phyloP scores from a whole-genome alignment of 208 protist species.

The Endotrypanum monterogeii region DNA sequence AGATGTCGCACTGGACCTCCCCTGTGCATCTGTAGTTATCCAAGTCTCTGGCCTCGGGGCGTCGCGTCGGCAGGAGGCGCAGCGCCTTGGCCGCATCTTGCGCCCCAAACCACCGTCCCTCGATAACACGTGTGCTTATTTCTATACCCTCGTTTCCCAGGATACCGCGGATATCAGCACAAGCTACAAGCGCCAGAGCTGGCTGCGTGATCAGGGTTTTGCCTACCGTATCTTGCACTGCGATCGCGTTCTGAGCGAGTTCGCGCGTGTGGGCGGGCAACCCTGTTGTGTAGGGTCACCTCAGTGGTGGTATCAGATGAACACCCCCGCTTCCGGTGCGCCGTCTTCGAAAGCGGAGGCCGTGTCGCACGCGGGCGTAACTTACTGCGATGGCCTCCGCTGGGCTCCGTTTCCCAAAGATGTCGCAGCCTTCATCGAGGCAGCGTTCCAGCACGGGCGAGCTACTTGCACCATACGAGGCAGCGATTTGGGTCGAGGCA shows the following conservation, averaged over 20 bases:
- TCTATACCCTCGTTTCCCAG: conserved; percentile 98
- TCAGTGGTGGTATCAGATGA: conserved; percentile 82
- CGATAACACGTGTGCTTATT: conserved; percentile 97
- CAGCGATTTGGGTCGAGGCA: conserved; percentile 36
- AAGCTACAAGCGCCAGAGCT: conserved; percentile 97
- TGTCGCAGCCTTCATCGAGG: conserved; percentile 55
- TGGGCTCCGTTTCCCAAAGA: conserved; percentile 67
- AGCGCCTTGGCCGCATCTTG: conserved; percentile 97
- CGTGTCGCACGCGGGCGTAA: neutral
- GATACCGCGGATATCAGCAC: conserved; percentile 98
- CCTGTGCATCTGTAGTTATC: conserved; percentile 99
- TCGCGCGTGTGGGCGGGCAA: conserved; percentile 45
- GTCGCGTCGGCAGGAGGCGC: conserved; percentile 96
- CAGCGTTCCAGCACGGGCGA: conserved; percentile 52
- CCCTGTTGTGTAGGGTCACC: conserved; percentile 80
- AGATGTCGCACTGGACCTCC: conserved; percentile 98
- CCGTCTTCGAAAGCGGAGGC: neutral
- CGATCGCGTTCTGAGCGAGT: conserved; percentile 54
- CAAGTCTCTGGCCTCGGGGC: conserved; percentile 97
- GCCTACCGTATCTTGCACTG: conserved; percentile 83
- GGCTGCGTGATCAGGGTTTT: conserved; percentile 97
- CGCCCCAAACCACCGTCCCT: conserved; percentile 92
- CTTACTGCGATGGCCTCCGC: conserved; percentile 26
- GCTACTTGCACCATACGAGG: conserved; percentile 42
- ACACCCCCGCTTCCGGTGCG: neutral